Evolutionary conservation across 441 rosid genomes (phyloP), one percentile per base, ranked within the genome.

Genomic region (Metrosideros polymorpha): DNA sequence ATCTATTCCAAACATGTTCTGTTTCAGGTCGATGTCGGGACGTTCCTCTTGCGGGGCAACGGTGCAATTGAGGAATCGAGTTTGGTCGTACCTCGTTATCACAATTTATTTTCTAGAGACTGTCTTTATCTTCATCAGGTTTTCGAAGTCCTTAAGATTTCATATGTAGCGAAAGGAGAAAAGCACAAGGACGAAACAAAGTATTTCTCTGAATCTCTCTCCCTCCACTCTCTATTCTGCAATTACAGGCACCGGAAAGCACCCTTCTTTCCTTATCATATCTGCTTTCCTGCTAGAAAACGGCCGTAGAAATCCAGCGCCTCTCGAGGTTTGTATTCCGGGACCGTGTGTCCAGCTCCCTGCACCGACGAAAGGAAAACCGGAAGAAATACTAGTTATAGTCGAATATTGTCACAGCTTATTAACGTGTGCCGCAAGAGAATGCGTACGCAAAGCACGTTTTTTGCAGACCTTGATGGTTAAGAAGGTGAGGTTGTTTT

Each of bases 321-420:
- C 92, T 97, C 98, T 30, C 32, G 87, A 2, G 98, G 97, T 88
- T 96, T 97, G 91, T 95, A 94, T 85, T 96, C 98, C 6, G 98
- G 99, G 17, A 97, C 98, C 0, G 96, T 93, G 84, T 97, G 99
- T 35, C 99, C 99, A 82, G 99, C 54, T 50, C 99, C 98, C 98
- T 97, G 91, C 83, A 89, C 87, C 89, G 50, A 85, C 35, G 84
- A 51, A 35, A 52, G 15, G 24, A 63, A 71, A 27, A n/a, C 43
- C 59, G 14, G 59, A 82, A 30, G 84, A 49, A 51, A 51, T 10
- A 18, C 84, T 51, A 30, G 76, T 32, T n/a, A n/a, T 9, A 24
- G 57, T 19, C n/a, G 19, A 50, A 5, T 13, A 15, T 50, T 6
- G 52, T 50, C 4, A 15, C 52, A 4, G 18, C 52, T 50, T 50